Percentiles rank a stretch among this genome's conserved stretches.
Evolutionary conservation across 768 basidiomycete species (phyloP).

Genomic region (Tulasnella sp.): DNA sequence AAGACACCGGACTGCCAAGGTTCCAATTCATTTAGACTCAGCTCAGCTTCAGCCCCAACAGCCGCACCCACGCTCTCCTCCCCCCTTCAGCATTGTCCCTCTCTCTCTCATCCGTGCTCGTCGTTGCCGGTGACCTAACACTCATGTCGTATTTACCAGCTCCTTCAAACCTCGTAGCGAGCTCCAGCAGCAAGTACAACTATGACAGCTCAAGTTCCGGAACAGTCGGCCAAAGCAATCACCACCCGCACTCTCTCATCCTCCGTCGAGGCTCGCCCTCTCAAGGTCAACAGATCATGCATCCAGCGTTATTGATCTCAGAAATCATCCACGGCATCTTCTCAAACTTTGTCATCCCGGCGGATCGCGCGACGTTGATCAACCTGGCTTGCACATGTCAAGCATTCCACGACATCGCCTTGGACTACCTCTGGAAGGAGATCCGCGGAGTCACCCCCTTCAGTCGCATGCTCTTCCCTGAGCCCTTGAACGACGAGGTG

Average conservation of each 20-base stretch:
- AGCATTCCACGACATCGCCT: slow-evolving; percentile 3
- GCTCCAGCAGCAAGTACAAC: not conserved
- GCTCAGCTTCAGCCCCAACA: not conserved
- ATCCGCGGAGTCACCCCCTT: not conserved
- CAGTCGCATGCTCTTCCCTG: not conserved
- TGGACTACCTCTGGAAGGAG: not conserved
- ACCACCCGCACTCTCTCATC: not conserved
- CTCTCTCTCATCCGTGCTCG: not conserved
- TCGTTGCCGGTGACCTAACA: not conserved
- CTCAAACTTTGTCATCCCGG: not conserved
- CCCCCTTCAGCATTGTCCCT: not conserved
- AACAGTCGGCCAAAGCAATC: not conserved
- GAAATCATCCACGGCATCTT: slow-evolving; percentile 2
- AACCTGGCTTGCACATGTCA: not conserved
- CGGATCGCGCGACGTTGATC: not conserved
- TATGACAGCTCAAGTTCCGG: not conserved
- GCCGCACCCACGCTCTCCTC: not conserved
- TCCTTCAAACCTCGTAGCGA: not conserved
- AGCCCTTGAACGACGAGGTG: not conserved
- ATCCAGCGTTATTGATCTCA: slow-evolving; percentile 2
- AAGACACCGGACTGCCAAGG: not conserved
- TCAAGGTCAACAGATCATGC: not conserved
- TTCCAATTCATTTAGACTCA: not conserved
- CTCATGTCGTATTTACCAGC: not conserved
- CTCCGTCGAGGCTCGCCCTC: not conserved